Base-by-base conservation (phyloP, 140 eudicot genomes). In the Oenanthe javanica region DNA sequence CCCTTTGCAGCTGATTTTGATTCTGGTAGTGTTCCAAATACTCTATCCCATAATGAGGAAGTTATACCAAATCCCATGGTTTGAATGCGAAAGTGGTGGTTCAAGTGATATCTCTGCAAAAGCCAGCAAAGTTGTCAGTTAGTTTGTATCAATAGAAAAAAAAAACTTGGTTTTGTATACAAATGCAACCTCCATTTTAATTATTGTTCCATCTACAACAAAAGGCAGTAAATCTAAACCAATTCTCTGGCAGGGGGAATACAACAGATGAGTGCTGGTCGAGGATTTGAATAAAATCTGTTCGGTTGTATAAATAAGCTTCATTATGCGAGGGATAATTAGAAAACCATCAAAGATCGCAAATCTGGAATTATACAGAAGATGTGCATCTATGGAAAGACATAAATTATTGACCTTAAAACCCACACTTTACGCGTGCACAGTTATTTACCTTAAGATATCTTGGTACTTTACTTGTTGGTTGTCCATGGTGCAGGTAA, bases 401-500 rank as follows among this genome's bases (percentile, higher is more conserved):
- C 15, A 47, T 45, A 10, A 25, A 25, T 13, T 14, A 3, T 54
- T 18, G 27, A 15, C 49, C 21, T 15, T 31, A 18, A 52, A 76
- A 5, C 27, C 40, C 49, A 25, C 23, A 23, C 15, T 51, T 52
- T 72, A 40, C 54, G 4, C n/a, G 6, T 36, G 67, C 15, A 11
- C 52, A 78, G 51, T 42, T 0, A 15, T n/a, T 84, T 83, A 94
- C 99, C 99, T 94, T 94, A 21, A 94, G 92, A 83, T 80, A 82
- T 84, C 87, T 81, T 50, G 95, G 89, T 14, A 87, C 83, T 67
- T 82, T 87, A 46, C 78, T 85, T 66, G 87, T 84, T 78, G 99
- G 99, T 77, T 90, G 94, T 27, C 93, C 99, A 82, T 94, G 96
- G 85, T 94, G 99, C 88, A 94, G 77, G 80, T 90, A 92, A 85